Evolutionary conservation across 345 rosid species (phyloP).

Genomic region (Microthlaspi erraticum): DNA sequence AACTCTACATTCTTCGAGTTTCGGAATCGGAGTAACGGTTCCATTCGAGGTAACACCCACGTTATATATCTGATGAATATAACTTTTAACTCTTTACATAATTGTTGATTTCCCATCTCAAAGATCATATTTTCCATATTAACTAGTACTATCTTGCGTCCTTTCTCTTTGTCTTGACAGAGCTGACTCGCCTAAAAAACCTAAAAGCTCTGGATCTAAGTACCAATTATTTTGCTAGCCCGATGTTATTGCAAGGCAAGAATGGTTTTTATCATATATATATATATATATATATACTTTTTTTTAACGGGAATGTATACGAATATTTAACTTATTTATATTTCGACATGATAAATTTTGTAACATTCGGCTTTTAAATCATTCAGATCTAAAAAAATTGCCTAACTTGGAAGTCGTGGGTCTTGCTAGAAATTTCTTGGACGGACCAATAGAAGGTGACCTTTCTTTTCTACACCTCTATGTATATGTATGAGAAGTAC

Average conservation of each 20-base stretch:
- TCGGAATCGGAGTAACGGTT: too few relatives aligned
- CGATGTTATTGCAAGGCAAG: conserved; percentile 19
- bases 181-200: neutral
- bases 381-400: neutral
- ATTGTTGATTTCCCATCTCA: too few relatives aligned
- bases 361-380: too few relatives aligned
- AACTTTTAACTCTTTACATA: too few relatives aligned
- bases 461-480: neutral
- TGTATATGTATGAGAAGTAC: neutral
- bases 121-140: too few relatives aligned
- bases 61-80: too few relatives aligned
- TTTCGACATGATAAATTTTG: neutral
- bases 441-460: conserved; percentile 3
- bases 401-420: neutral
- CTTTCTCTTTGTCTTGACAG: neutral
- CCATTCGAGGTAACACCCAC: too few relatives aligned
- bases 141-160: neutral
- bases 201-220: conserved; percentile 24
- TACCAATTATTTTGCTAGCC: neutral
- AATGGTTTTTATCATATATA: too few relatives aligned
- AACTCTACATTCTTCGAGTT: too few relatives aligned
- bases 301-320: neutral
- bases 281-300: too few relatives aligned
- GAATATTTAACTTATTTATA: too few relatives aligned
- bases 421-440: neutral